phyloP scores from a whole-genome alignment of 2,329 filamentous ascomycete genomes.

The Xylaria sp. region DNA sequence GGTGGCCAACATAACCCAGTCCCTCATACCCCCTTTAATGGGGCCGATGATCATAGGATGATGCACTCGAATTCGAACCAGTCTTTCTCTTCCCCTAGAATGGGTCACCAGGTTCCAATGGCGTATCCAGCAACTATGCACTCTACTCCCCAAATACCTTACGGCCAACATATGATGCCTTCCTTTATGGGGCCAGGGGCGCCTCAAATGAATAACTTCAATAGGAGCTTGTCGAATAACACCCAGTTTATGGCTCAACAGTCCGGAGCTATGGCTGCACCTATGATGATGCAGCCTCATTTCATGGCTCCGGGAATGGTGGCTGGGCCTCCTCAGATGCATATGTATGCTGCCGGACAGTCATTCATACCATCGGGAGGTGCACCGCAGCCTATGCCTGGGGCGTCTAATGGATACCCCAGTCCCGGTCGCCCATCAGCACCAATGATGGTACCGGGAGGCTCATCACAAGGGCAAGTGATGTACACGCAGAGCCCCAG shows the following conservation, averaged over 20 bases:
- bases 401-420: slow-evolving; percentile 80
- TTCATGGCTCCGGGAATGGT: slow-evolving; percentile 81
- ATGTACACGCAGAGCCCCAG: slow-evolving; percentile 81
- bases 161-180: slow-evolving; percentile 76
- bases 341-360: slow-evolving; percentile 78
- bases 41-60: slow-evolving; percentile 88
- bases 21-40: slow-evolving; percentile 73
- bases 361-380: slow-evolving; percentile 72
- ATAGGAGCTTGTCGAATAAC: slow-evolving; percentile 77
- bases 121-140: slow-evolving; percentile 76
- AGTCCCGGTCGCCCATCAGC: slow-evolving; percentile 84
- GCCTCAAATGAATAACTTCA: slow-evolving; percentile 74
- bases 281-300: slow-evolving; percentile 85
- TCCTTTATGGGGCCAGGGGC: slow-evolving; percentile 76
- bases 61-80: slow-evolving; percentile 85
- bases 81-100: slow-evolving; percentile 85
- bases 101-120: slow-evolving; percentile 76
- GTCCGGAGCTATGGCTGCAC: slow-evolving; percentile 75
- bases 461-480: slow-evolving; percentile 89
- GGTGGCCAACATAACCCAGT: slow-evolving; percentile 76
- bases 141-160: slow-evolving; percentile 75
- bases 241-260: slow-evolving; percentile 79
- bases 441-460: slow-evolving; percentile 94
- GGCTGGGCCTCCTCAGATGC: slow-evolving; percentile 76
- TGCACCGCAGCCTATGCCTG: slow-evolving; percentile 67